Evolutionary conservation across 768 basidiomycete species (phyloP), one percentile per base, ranked within the genome.

Genomic region (Galerina marginata): DNA sequence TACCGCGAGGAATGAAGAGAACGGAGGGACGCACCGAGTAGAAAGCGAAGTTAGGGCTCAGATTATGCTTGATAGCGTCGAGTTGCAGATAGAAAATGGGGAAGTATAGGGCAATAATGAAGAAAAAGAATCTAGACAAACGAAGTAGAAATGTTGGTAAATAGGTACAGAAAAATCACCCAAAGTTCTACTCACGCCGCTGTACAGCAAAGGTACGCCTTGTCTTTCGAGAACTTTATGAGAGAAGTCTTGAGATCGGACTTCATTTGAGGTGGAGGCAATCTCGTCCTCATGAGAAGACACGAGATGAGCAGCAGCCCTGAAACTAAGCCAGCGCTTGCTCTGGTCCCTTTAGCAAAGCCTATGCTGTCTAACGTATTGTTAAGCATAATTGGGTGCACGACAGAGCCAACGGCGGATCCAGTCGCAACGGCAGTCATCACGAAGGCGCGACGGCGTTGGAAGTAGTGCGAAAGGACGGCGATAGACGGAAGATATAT

Each of bases 361-460:
- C 61, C 61, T 2, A 62, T 53, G 10, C 51, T 54, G 16, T 57
- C 51, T 2, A 62, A 43, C 0, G 56, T 57, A 16, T 62, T 62
- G 15, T 62, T 62, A 12, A 62, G 56, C 61, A 62, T 62, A 16
- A 62, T 62, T 1, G 61, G 61, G 16, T 62, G 61, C 11, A 62
- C 43, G 16, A 57, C 46, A 2, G 61, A 50, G 25, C 61, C 61
- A 2, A 62, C 50, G 3, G 61, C 53, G 6, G 61, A 62, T 20
- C 61, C 61, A 12, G 61, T 38, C 1, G 61, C 56, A 9, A 62
- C 50, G 26, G 58, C 25, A 4, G 56, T 58, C 56, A 62, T 58
- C 5, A 58, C 56, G 6, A 58, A n/a, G 23, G 38, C 54, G 15
- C 61, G 33, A 9, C 61, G 50, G 39, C 56, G 42, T 9, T 53